Evolutionary conservation across 768 basidiomycete species (phyloP).

Genomic region (Mycena epipterygia): DNA sequence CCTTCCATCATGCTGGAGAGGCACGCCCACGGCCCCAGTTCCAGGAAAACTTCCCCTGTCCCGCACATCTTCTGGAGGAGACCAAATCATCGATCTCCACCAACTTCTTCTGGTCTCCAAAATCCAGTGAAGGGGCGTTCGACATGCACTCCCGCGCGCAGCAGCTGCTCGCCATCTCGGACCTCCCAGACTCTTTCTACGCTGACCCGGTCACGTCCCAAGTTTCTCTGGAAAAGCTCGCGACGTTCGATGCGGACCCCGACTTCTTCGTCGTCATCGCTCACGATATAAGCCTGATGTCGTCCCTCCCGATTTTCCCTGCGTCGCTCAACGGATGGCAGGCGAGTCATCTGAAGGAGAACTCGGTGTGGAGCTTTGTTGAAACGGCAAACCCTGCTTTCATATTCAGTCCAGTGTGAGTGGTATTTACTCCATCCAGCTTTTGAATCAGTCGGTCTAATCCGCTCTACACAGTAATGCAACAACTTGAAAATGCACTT

Average conservation of each 20-base stretch:
- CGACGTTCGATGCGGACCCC: conserved; percentile 30
- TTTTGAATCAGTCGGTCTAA: neutral
- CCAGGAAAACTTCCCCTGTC: conserved; percentile 30
- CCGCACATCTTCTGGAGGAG: conserved; percentile 27
- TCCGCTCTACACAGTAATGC: neutral
- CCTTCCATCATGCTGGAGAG: conserved; percentile 33
- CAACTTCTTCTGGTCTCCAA: conserved; percentile 29
- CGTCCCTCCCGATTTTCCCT: conserved; percentile 18
- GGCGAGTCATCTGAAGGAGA: conserved; percentile 13
- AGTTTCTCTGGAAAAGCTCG: conserved; percentile 31
- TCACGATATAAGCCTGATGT: conserved; percentile 26
- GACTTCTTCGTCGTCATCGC: conserved; percentile 33
- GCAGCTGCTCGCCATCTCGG: conserved; percentile 24
- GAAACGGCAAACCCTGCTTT: conserved; percentile 14
- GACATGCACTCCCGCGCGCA: conserved; percentile 25
- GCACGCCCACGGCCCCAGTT: conserved; percentile 26
- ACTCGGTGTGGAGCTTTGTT: conserved; percentile 27
- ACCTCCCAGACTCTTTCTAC: conserved; percentile 22
- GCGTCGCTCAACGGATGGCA: conserved; percentile 26
- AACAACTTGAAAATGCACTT: neutral
- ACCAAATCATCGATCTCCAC: conserved; percentile 20
- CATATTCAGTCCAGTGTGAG: conserved; percentile 17
- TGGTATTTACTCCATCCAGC: neutral
- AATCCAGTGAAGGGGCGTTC: conserved; percentile 12
- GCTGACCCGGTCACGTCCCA: conserved; percentile 17